These are phyloP conservation scores for Brasenia schreberi DNA, from an alignment of 164 flowering plant species.

Conservation along the genomic window DNA sequence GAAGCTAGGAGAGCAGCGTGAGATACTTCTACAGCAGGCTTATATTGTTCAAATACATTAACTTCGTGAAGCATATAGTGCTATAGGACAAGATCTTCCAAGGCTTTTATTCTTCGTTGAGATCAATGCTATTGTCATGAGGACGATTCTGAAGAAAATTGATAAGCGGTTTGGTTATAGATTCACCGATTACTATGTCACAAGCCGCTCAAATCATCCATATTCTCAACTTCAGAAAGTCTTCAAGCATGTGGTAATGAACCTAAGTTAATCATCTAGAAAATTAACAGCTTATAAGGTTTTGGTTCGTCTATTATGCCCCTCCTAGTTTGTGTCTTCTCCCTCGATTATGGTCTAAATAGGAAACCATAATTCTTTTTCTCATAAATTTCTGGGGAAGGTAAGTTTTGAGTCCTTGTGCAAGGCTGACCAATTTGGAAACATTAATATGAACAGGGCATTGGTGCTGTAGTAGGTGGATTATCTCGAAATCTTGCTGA, in stretches of 20 bases:
- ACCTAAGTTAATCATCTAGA: background rate
- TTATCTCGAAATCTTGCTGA: constrained; percentile 41
- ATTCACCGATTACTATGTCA: constrained; percentile 68
- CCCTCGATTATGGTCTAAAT: no score
- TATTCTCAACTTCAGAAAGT: constrained; percentile 68
- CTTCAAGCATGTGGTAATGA: constrained; percentile 54
- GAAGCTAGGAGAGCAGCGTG: constrained; percentile 33
- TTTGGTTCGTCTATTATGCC: no score
- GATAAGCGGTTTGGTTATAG: constrained; percentile 69
- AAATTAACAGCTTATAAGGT: no score
- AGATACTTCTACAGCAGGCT: constrained; percentile 20
- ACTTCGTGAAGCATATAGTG: constrained; percentile 50
- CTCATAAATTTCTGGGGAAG: background rate
- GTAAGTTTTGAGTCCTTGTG: background rate
- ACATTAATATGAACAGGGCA: constrained; percentile 19
- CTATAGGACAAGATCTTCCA: constrained; percentile 49
- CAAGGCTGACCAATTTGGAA: background rate
- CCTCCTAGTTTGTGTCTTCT: no score
- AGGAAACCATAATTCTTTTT: background rate
- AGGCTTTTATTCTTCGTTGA: constrained; percentile 63
- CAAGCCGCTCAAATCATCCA: constrained; percentile 74
- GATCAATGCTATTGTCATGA: constrained; percentile 65
- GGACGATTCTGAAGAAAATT: constrained; percentile 74
- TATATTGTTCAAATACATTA: constrained; percentile 23
- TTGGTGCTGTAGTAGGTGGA: constrained; percentile 48